phyloP scores from a whole-genome alignment of 2,329 filamentous ascomycete genomes.

The Uncinocarpus reesii region DNA sequence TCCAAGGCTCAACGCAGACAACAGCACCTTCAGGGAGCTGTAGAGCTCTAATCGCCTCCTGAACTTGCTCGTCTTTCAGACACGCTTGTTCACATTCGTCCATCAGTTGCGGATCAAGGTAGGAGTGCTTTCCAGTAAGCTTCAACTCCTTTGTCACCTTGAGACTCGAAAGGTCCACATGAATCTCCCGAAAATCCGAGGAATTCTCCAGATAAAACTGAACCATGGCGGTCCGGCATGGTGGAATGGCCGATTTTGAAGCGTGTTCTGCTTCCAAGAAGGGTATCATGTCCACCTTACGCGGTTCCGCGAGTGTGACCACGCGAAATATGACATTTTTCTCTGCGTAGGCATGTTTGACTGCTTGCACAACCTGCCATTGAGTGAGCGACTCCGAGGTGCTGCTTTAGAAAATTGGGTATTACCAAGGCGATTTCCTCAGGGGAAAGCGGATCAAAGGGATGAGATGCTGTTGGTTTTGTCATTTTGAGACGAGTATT shows the following conservation, averaged over 20 bases:
- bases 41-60: constrained; percentile 36
- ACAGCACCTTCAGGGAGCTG: constrained; percentile 38
- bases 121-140: constrained; percentile 36
- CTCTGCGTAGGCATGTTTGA: constrained; percentile 1
- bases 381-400: background rate
- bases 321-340: constrained; percentile 34
- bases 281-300: constrained; percentile 39
- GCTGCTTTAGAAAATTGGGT: background rate
- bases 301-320: constrained; percentile 43
- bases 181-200: constrained; percentile 16
- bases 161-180: constrained; percentile 20
- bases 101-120: constrained; percentile 43
- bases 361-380: background rate
- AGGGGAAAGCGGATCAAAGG: constrained; percentile 13
- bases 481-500: background rate
- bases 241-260: constrained; percentile 19
- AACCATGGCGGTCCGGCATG: constrained; percentile 34
- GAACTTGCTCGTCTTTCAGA: constrained; percentile 34
- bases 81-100: constrained; percentile 41
- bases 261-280: constrained; percentile 40
- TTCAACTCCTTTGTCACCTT: constrained; percentile 22
- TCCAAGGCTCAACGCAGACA: constrained; percentile 46
- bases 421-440: constrained; percentile 12
- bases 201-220: constrained; percentile 23
- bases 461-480: constrained; percentile 3